Conservation (phyloP, 495 filamentous ascomycete genomes). For the Talaromyces adpressus region DNA sequence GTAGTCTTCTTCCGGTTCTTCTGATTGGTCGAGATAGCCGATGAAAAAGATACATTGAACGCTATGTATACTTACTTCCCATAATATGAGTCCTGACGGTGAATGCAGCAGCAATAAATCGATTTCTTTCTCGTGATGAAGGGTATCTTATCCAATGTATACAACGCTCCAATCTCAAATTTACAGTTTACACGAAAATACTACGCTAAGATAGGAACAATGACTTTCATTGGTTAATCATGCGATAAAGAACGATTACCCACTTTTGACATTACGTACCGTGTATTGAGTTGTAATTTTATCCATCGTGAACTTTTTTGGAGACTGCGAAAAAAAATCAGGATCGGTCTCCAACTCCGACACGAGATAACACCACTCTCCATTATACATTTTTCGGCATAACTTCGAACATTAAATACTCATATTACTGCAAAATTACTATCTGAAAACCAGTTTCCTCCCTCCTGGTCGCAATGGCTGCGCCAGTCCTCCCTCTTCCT, state of each 20-base stretch:
- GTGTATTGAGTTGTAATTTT: background rate
- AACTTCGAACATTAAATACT: background rate
- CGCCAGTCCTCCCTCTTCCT: conserved; percentile 73
- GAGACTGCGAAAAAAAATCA: background rate
- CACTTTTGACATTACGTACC: background rate
- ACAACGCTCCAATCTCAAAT: background rate
- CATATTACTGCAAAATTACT: background rate
- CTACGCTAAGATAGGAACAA: background rate
- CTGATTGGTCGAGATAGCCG: too few relatives aligned
- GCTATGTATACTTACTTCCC: background rate
- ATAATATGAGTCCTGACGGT: background rate
- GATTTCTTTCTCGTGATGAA: background rate
- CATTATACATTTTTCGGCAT: background rate
- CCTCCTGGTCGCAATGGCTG: conserved; percentile 60
- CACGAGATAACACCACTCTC: background rate
- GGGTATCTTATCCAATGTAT: background rate
- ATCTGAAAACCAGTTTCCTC: background rate
- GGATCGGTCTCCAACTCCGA: background rate
- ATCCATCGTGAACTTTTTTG: background rate
- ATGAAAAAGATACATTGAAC: too few relatives aligned
- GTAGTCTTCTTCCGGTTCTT: too few relatives aligned
- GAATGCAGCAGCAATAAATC: background rate
- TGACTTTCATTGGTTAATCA: background rate
- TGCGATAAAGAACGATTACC: background rate
- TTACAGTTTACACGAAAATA: background rate